Percentiles rank a stretch among this genome's conserved stretches.
Evolutionary conservation across 73 alveolate species (phyloP).

Genomic region (Paramecium primaurelia): DNA sequence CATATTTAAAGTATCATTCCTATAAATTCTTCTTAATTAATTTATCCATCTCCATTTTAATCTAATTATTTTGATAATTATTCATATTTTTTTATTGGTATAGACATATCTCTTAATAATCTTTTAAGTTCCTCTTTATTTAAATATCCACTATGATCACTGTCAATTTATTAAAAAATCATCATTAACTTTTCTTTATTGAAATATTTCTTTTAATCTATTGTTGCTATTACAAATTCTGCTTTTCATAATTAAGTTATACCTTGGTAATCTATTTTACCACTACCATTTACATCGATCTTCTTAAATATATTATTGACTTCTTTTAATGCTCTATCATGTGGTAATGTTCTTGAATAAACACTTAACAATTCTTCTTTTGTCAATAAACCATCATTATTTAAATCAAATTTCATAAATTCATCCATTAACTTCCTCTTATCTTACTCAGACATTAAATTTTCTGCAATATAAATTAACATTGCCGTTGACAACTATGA

Average conservation of each 20-base stretch:
- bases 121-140: neutral
- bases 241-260: neutral
- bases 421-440: constrained; percentile 13
- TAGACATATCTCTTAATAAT: neutral
- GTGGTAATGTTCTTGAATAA: neutral
- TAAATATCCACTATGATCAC: constrained; percentile 48
- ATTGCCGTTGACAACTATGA: neutral
- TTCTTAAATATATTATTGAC: constrained; percentile 13
- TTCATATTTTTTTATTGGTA: neutral
- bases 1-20: neutral
- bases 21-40: neutral
- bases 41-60: constrained; percentile 29
- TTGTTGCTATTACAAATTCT: constrained; percentile 48
- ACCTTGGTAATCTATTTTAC: constrained; percentile 52
- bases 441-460: constrained; percentile 11
- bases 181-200: constrained; percentile 8
- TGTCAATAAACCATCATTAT: constrained; percentile 14
- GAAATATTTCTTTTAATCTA: constrained; percentile 40
- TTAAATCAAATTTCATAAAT: constrained; percentile 3
- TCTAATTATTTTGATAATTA: neutral
- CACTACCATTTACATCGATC: neutral
- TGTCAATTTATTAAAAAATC: neutral
- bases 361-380: neutral
- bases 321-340: constrained; percentile 9
- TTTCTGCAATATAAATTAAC: constrained; percentile 6